These are phyloP conservation scores for Tylopilus microsporus DNA, from an alignment of 1,284 basidiomycete genomes.

Conservation along the genomic window DNA sequence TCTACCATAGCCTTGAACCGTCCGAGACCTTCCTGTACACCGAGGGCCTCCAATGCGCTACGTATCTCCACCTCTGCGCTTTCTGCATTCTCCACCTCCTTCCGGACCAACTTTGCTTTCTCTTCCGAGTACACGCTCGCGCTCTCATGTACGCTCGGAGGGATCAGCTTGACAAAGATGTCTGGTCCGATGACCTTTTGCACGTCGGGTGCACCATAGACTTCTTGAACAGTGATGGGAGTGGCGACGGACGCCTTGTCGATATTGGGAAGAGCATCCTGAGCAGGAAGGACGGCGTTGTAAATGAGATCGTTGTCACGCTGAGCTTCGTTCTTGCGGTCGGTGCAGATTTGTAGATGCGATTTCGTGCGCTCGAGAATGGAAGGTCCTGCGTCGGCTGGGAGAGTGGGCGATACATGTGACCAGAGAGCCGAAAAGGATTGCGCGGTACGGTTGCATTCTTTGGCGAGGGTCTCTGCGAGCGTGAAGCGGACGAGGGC, in stretches of 20 bases:
- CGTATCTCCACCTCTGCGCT: slow-evolving; percentile 76
- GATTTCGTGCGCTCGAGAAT: slow-evolving; percentile 81
- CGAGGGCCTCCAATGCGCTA: slow-evolving; percentile 79
- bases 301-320: slow-evolving; percentile 98
- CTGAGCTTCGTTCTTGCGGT: slow-evolving; percentile 71
- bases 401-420: slow-evolving; percentile 77
- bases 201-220: slow-evolving; percentile 87
- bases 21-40: slow-evolving; percentile 72
- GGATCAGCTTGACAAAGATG: slow-evolving; percentile 84
- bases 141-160: slow-evolving; percentile 92
- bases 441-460: slow-evolving; percentile 68
- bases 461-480: slow-evolving; percentile 81
- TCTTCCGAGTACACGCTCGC: slow-evolving; percentile 98
- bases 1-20: slow-evolving; percentile 76
- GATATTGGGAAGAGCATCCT: slow-evolving; percentile 74
- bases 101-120: slow-evolving; percentile 92
- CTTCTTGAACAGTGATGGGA: slow-evolving; percentile 88
- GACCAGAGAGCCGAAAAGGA: slow-evolving; percentile 74
- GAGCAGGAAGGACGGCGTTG: slow-evolving; percentile 85
- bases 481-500: slow-evolving; percentile 78
- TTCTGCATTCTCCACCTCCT: slow-evolving; percentile 85
- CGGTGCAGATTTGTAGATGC: slow-evolving; percentile 73
- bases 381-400: slow-evolving; percentile 77
- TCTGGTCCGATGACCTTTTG: slow-evolving; percentile 94
- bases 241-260: slow-evolving; percentile 78